Conservation (phyloP, 2,329 filamentous ascomycete genomes). For the Nakataea oryzae region DNA sequence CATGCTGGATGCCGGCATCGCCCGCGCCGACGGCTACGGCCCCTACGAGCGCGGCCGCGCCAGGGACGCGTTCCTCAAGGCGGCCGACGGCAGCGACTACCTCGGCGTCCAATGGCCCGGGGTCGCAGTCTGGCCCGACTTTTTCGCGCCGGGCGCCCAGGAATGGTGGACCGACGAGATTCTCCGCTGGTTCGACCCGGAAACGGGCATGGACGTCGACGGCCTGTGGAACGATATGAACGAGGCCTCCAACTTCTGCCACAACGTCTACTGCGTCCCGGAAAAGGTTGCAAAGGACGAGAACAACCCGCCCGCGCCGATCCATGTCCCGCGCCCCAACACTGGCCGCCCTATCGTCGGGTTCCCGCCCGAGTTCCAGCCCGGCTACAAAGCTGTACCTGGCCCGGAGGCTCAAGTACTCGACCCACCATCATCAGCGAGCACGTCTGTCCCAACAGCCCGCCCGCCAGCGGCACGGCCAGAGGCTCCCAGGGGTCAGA, state of each 20-base stretch:
- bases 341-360: constrained; percentile 48
- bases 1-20: constrained; percentile 58
- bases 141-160: constrained; percentile 6
- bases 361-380: constrained; percentile 59
- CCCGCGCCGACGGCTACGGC: constrained; percentile 46
- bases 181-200: constrained; percentile 26
- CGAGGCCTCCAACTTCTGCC: constrained; percentile 36
- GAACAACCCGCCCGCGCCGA: constrained; percentile 50
- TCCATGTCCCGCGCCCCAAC: constrained; percentile 48
- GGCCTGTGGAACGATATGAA: constrained; percentile 51
- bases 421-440: neutral
- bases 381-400: constrained; percentile 16
- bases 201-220: constrained; percentile 40
- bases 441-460: constrained; percentile 7
- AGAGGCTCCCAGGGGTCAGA: constrained; percentile 20
- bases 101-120: constrained; percentile 66
- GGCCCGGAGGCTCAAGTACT: neutral
- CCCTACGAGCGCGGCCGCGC: constrained; percentile 52
- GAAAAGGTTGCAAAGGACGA: constrained; percentile 25
- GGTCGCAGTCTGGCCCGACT: constrained; percentile 62
- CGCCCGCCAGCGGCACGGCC: constrained; percentile 10
- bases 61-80: constrained; percentile 41
- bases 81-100: constrained; percentile 45
- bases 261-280: constrained; percentile 44
- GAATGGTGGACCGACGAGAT: constrained; percentile 57